Evolutionary conservation across 345 rosid species (phyloP), one percentile per base, ranked within the genome.

Genomic region (Aurinia saxatilis): DNA sequence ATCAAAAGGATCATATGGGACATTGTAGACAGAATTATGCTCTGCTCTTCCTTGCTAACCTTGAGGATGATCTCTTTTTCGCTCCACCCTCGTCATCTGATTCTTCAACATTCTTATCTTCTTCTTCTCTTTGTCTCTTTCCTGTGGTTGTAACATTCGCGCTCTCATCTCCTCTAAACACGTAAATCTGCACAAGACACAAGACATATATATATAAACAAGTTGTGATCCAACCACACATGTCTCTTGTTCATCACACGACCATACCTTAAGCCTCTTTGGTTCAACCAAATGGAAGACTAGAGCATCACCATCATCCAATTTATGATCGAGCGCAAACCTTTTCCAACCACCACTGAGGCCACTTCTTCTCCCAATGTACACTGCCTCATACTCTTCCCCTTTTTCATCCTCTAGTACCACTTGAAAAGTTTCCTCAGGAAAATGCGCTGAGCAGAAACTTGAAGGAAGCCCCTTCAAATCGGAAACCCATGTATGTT

Each of bases 301-400:
- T 12, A 88, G 10, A 16, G 90, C 86, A 47, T 88, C 96, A 17
- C 82, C 96, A 70, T 85, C 90, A 10, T 51, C 82, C 73, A 88
- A 63, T 18, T 75, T 69, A 64, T 88, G 91, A 72, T 82, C 84
- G 27, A 77, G 78, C 0, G 87, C 78, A 60, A 88, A 83, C n/a
- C 80, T 82, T 75, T 74, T 85, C 90, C 96, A 85, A 27, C 91
- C 96, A 67, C 87, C 91, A 11, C 86, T 83, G 7, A 88, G 77
- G 46, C 89, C 89, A 1, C 71, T 64, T 60, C 78, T 78, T 45
- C 70, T 63, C 8, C 83, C 70, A 62, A 83, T 56, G 64, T 83
- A 84, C 21, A 75, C 65, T 1, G 81, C 76, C 7, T 70, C 83
- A 71, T 69, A 76, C 68, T 75, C 80, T 10, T 71, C 36, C 0